Evolutionary conservation across 2,329 filamentous ascomycete genomes (phyloP).

Genomic region (Botrytis galanthina): DNA sequence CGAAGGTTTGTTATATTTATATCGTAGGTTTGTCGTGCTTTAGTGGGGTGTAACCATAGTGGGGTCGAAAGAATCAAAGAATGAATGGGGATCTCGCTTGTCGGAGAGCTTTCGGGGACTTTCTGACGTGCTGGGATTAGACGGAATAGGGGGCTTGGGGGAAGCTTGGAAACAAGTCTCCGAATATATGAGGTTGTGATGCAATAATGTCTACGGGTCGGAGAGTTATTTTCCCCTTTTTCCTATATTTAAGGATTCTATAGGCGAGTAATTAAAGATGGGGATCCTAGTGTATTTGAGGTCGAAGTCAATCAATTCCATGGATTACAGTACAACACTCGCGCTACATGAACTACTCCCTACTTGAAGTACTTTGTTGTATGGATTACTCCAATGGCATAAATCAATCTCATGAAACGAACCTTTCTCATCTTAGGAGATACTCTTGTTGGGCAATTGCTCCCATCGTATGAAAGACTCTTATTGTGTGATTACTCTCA

Average conservation of each 20-base stretch:
- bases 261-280: background rate
- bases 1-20: background rate
- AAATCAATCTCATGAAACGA: background rate
- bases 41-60: background rate
- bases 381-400: background rate
- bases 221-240: background rate
- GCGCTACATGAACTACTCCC: background rate
- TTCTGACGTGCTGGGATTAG: constrained; percentile 16
- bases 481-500: background rate
- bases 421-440: background rate
- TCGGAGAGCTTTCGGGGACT: constrained; percentile 31
- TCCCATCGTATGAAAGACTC: background rate
- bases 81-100: constrained; percentile 25
- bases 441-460: background rate
- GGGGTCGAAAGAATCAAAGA: background rate
- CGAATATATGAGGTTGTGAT: constrained; percentile 8
- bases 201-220: background rate
- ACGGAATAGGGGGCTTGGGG: constrained; percentile 12
- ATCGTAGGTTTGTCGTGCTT: background rate
- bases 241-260: background rate
- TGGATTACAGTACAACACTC: background rate
- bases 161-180: constrained; percentile 18
- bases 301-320: background rate
- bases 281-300: background rate
- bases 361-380: background rate